Base-by-base conservation (phyloP, 2,329 filamentous ascomycete species). In the Fusarium pseudonygamai region DNA sequence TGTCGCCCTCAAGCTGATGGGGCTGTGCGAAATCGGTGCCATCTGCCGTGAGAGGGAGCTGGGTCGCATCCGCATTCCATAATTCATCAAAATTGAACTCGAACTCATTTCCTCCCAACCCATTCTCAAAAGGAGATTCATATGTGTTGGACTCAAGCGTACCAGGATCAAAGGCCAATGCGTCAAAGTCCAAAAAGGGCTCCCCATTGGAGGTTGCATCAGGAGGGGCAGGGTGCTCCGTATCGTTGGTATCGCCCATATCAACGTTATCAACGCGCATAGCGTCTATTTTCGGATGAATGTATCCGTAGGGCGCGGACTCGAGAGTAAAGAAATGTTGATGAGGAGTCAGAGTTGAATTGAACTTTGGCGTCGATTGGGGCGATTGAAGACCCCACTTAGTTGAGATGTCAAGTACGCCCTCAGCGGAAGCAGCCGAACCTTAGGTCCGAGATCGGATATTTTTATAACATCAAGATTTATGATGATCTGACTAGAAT, bases 271-370 rank as follows among this genome's bases (percentile, higher is more conserved):
- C 34, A 6, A 39, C 24, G 20, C 26, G 34, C 34, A 34, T 64
- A 36, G 26, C 37, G 49, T 49, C 18, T 55, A 39, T 32, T 50
- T 37, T 47, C 57, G 66, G 66, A 28, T 45, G 45, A 46, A 34
- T 32, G 24, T 69, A 56, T 56, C 64, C 56, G 64, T 34, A 56
- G 20, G 58, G 58, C 37, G 47, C 28, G 18, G 12, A 12, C 26
- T 39, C 6, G 47, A n/a, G 61, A 24, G 57, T 28, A 55, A 24
- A 49, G 42, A 39, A 15, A n/a, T 7, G 55, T 28, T 43, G 40
- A 53, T 30, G 47, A 62, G 39, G 53, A 67, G 53, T 43, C 30
- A 40, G 49, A 49, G 49, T 64, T 66, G 30, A 34, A 36, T 49
- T 66, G 30, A 34, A 36, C n/a, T 22, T 58, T n/a, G 40, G 24